phyloP scores from a whole-genome alignment of 2,329 filamentous ascomycete genomes.

The Coleophoma eucalyptorum region DNA sequence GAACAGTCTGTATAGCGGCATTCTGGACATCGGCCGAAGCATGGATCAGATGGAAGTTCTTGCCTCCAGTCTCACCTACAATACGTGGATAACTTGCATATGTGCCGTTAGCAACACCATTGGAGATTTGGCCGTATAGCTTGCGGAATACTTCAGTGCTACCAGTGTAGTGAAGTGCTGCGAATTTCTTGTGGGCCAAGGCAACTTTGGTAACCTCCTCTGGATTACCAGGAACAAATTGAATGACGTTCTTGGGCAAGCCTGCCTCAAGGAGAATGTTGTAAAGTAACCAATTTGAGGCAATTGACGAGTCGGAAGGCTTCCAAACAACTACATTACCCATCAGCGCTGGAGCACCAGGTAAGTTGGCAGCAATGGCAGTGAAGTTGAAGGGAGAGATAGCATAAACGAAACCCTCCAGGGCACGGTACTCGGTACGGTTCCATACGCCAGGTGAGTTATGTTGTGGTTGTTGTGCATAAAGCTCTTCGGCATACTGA shows the following conservation, averaged over 20 bases:
- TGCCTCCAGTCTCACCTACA: conserved; percentile 87
- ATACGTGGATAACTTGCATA: conserved; percentile 86
- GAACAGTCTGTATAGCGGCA: conserved; percentile 76
- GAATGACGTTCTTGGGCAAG: conserved; percentile 83
- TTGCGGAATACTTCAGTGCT: conserved; percentile 88
- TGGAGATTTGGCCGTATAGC: conserved; percentile 82
- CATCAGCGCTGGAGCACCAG: conserved; percentile 78
- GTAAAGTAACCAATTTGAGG: conserved; percentile 89
- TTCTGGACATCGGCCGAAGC: conserved; percentile 72
- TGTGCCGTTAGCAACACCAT: conserved; percentile 73
- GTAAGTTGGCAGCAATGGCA: conserved; percentile 85
- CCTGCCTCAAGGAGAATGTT: conserved; percentile 89
- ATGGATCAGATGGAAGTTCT: conserved; percentile 90
- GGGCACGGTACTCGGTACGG: conserved; percentile 79
- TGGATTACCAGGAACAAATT: conserved; percentile 88
- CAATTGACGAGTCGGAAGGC: conserved; percentile 83
- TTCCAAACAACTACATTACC: conserved; percentile 98
- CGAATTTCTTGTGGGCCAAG: conserved; percentile 74
- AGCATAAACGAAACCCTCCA: conserved; percentile 95
- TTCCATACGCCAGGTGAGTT: conserved; percentile 88
- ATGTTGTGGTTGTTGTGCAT: conserved; percentile 81
- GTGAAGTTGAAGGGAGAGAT: conserved; percentile 97
- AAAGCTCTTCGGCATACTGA: conserved; percentile 87
- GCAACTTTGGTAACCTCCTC: conserved; percentile 77
- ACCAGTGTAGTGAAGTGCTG: conserved; percentile 92